phyloP scores from a whole-genome alignment of 2,329 filamentous ascomycete genomes.

The Chrysoporthe austroafricana region DNA sequence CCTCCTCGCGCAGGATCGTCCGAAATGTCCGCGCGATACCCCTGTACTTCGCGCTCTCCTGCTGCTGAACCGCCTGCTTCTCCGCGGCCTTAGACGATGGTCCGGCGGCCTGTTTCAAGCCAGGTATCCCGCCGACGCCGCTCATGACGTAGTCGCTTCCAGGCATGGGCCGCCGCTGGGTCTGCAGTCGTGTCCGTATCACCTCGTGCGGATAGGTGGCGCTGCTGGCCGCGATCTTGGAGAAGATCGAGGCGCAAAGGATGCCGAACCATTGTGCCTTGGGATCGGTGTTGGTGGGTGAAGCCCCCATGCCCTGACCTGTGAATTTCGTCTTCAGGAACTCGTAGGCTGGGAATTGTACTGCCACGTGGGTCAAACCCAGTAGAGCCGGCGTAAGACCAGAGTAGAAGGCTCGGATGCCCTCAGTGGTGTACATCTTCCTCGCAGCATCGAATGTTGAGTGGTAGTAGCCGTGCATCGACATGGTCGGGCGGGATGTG shows the following conservation, averaged over 20 bases:
- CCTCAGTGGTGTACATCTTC: constrained; percentile 95
- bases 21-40: constrained; percentile 82
- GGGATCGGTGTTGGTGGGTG: constrained; percentile 54
- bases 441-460: constrained; percentile 88
- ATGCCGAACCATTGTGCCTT: constrained; percentile 81
- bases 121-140: constrained; percentile 52
- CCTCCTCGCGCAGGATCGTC: constrained; percentile 87
- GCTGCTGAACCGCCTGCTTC: constrained; percentile 33
- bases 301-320: constrained; percentile 82
- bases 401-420: constrained; percentile 89
- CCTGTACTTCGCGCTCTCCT: constrained; percentile 62
- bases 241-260: constrained; percentile 84
- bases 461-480: constrained; percentile 77
- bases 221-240: constrained; percentile 91
- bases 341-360: constrained; percentile 96
- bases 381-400: constrained; percentile 90
- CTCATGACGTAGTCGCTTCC: constrained; percentile 54
- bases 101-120: constrained; percentile 37
- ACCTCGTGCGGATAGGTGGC: constrained; percentile 98
- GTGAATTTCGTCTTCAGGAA: constrained; percentile 90
- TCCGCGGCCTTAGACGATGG: constrained; percentile 36
- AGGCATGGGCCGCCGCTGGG: constrained; percentile 75
- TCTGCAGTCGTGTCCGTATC: constrained; percentile 89
- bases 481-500: constrained; percentile 57
- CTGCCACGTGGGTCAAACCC: constrained; percentile 91